Percentiles rank a stretch among this genome's conserved stretches.
These are phyloP conservation scores for Chaetomiaceae sp. DNA, from an alignment of 2,329 filamentous ascomycete genomes.

Conservation along the genomic window DNA sequence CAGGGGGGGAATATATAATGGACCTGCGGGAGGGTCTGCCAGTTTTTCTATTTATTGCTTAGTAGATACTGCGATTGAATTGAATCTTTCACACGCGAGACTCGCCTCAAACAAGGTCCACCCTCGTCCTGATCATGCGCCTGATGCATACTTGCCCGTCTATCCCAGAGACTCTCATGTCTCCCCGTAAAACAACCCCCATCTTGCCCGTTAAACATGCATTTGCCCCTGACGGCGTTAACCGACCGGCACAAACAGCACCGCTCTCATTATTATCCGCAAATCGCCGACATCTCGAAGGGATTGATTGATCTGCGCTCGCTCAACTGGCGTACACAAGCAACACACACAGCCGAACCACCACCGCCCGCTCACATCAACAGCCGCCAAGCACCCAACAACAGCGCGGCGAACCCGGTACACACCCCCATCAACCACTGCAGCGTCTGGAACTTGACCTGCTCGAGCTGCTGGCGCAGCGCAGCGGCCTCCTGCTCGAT, in stretches of 20 bases:
- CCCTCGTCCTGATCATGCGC: neutral
- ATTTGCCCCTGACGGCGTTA: too few species aligned
- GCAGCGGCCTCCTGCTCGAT: constrained; percentile 97
- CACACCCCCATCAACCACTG: constrained; percentile 95
- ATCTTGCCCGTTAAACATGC: too few species aligned
- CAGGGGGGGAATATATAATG: constrained; percentile 7
- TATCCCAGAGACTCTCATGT: too few species aligned
- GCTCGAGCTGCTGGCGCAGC: constrained; percentile 85
- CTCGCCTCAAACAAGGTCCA: too few species aligned
- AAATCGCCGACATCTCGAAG: neutral
- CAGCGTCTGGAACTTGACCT: constrained; percentile 95
- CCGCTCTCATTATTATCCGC: too few species aligned
- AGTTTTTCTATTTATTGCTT: neutral
- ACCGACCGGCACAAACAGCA: too few species aligned
- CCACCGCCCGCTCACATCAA: constrained; percentile 49
- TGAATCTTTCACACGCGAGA: too few species aligned
- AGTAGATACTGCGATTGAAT: neutral
- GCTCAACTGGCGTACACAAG: neutral
- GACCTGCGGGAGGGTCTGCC: constrained; percentile 10
- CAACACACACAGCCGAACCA: neutral
- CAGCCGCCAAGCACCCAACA: constrained; percentile 66
- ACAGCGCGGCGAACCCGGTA: constrained; percentile 61
- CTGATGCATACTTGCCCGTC: too few species aligned
- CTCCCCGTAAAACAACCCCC: too few species aligned
- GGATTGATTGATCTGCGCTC: neutral